Base-by-base conservation (phyloP, 805 yeast genomes). In the Saccharomyces kudriavzevii region DNA sequence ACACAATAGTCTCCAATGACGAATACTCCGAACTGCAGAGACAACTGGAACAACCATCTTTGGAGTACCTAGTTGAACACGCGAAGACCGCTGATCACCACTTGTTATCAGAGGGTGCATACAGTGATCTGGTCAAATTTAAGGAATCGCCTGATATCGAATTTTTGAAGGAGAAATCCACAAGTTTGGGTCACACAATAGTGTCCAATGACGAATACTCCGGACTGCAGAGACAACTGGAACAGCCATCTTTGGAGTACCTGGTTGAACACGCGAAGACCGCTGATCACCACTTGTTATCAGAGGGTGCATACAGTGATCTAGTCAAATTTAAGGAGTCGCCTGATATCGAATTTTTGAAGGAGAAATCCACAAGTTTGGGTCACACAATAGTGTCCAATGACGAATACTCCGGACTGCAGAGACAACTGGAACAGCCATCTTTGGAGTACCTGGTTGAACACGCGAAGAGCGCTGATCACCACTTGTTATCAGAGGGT, bases 1-100 rank as follows among this genome's bases (percentile, higher is more conserved):
- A 35, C 22, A 35, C 40, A 1, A 5, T 35, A 1, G 40, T 35
- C 3, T 35, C 40, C 22, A n/a, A 17, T 17, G 40, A 35, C 40
- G 14, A 47, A 47, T 50, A 50, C n/a, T n/a, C 40, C 35, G 48
- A 48, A 4, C 49, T 50, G 3, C 43, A 63, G 22, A 43, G 55
- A 5, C 13, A 46, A 1, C 20, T 56, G 10, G 58, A 59, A 1
- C 51, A 56, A n/a, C 70, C 69, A 47, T 53, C 66, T 5, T 26
- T 59, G n/a, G 64, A 61, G 11, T 65, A 63, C 27, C 51, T 68
- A 27, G 57, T 56, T 2, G 54, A 60, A 31, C 66, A 68, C 30
- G 64, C 74, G 17, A 55, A 58, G 22, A 25, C 55, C 2, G 52
- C 60, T 1, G 45, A 31, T 25, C 28, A 35, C 10, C 20, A 14